Conservation (phyloP, 139 green algal species). For the Deuterostichococcus epilithicus region DNA sequence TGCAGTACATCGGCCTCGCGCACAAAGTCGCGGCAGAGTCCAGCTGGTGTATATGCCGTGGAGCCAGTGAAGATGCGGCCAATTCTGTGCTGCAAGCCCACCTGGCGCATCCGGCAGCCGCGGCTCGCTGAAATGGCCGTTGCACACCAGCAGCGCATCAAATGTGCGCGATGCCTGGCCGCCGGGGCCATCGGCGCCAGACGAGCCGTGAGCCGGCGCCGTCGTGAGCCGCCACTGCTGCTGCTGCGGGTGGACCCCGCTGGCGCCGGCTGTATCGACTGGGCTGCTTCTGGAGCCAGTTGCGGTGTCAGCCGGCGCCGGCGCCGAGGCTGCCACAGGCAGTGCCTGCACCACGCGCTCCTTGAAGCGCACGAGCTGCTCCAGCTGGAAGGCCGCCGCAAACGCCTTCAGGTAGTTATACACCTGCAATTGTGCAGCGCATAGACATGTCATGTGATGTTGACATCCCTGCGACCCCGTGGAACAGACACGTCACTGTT, state of each 20-base stretch:
- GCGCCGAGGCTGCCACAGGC: neutral
- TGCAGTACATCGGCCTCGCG: no score
- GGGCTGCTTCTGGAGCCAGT: neutral
- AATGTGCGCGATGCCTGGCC: constrained; percentile 23
- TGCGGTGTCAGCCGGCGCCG: neutral
- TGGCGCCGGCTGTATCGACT: neutral
- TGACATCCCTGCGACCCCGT: no score
- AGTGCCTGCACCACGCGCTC: constrained; percentile 21
- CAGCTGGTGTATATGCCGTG: no score
- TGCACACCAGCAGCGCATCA: constrained; percentile 74
- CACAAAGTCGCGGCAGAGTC: no score
- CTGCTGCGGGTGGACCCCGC: neutral
- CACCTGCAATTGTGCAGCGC: constrained; percentile 27
- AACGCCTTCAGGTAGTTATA: constrained; percentile 50
- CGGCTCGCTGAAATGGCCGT: constrained; percentile 67
- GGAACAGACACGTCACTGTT: no score
- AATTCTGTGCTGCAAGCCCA: neutral
- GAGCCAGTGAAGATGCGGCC: neutral
- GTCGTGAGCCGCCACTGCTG: constrained; percentile 14
- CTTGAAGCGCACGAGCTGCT: constrained; percentile 23
- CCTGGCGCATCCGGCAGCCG: constrained; percentile 20
- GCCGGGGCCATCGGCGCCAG: neutral
- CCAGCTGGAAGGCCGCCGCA: constrained; percentile 37
- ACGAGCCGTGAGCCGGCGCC: neutral
- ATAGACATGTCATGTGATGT: no score